Base-by-base conservation (phyloP, 1,139 yeast genomes). In the Debaryomyces coudertii region DNA sequence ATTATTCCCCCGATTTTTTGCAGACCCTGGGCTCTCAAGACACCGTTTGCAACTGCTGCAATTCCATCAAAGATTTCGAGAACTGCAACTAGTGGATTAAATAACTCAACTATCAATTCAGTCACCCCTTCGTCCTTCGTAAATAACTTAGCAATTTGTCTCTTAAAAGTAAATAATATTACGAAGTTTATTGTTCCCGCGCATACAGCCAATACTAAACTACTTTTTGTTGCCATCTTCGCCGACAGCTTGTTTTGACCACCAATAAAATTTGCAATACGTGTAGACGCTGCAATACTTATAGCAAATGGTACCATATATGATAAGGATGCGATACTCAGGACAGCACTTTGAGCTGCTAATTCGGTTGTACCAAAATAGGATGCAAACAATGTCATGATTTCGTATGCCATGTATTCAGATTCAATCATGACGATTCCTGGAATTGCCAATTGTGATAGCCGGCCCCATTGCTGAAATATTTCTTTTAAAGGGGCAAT, bases 241-340 rank as follows among this genome's bases (percentile, higher is more conserved):
- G 96, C 96, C 0, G 69, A 66, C 23, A 68, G 69, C 3, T 82
- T 67, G 55, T 88, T 83, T 42, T 79, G 83, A 0, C 93, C 95
- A 4, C 97, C 97, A 46, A 90, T 80, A 56, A 86, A 89, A 61
- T 86, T 89, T 36, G 97, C 96, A 42, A 90, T 85, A 65, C 97
- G 76, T 0, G 96, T 90, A 0, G 95, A 85, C 0, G 92, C 77
- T 0, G 96, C 95, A 41, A 90, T 90, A 35, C 96, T 85, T 4
- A 89, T 81, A 0, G 97, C 93, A 72, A 90, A 90, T 11, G 97
- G 96, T 11, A 88, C 76, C 86, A 89, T 90, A 57, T 87, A 90
- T 1, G 90, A 71, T 44, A 90, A 69, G 1, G 95, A 85, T 0
- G 93, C 92, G 43, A 89, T 75, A 3, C 95, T 85, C 4, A 95